A percentile compares a stretch with the other conserved stretches of the same genome.
Conservation (phyloP, 1,139 yeast genomes). For the Candida buenavistaensis region DNA sequence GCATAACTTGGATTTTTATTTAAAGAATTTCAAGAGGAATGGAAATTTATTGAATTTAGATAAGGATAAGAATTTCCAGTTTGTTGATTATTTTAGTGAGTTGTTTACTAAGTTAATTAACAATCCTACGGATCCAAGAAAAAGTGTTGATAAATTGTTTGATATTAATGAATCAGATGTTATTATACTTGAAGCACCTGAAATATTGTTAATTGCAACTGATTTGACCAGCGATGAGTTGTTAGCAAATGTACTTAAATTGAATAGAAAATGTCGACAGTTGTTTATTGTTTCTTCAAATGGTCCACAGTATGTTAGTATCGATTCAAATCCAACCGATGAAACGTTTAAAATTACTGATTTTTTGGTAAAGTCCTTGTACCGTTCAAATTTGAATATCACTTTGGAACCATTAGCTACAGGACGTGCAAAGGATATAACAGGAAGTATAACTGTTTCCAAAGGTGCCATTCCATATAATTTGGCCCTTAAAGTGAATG, state of each 20-base stretch:
- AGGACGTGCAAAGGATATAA: constrained; percentile 80
- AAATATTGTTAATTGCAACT: constrained; percentile 48
- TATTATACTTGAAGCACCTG: constrained; percentile 50
- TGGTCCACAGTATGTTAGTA: neutral
- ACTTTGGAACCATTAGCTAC: constrained; percentile 67
- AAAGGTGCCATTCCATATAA: constrained; percentile 47
- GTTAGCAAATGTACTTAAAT: constrained; percentile 31
- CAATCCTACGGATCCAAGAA: constrained; percentile 20
- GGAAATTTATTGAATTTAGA: constrained; percentile 36
- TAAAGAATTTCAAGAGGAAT: constrained; percentile 41
- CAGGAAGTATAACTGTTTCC: constrained; percentile 65
- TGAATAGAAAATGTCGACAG: constrained; percentile 37
- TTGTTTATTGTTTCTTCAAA: constrained; percentile 36
- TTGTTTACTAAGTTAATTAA: constrained; percentile 34
- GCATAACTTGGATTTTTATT: constrained; percentile 37
- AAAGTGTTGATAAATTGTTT: constrained; percentile 23
- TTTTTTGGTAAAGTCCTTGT: constrained; percentile 48
- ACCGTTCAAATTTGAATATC: constrained; percentile 51
- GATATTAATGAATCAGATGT: constrained; percentile 20
- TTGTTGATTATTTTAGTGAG: constrained; percentile 45
- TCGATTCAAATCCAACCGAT: constrained; percentile 30
- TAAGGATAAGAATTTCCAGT: constrained; percentile 31
- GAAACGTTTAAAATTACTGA: constrained; percentile 40
- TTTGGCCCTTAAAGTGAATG: constrained; percentile 35
- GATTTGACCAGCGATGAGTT: constrained; percentile 31